These are phyloP conservation scores for Rosa lucieae DNA, from an alignment of 306 rosid species.

Conservation along the genomic window DNA sequence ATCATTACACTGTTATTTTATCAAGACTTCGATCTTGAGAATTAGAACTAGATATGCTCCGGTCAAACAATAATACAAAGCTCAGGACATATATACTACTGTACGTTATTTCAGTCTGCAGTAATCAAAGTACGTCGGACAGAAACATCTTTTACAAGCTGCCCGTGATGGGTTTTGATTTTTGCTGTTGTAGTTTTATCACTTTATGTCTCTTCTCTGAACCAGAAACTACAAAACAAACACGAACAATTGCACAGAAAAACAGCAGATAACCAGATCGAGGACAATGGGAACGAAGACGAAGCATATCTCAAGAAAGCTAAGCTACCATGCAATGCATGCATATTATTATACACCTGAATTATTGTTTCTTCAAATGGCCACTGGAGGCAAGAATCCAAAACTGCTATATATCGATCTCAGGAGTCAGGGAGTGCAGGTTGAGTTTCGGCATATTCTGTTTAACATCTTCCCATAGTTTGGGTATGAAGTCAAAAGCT, in stretches of 20 bases:
- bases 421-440: background rate
- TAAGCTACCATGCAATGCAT: background rate
- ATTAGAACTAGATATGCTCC: background rate
- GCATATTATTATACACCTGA: background rate
- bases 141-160: background rate
- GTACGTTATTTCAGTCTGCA: background rate
- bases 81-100: background rate
- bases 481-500: background rate
- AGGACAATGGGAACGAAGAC: constrained; percentile 4
- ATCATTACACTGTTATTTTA: too few species aligned
- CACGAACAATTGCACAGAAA: background rate
- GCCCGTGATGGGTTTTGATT: constrained; percentile 10
- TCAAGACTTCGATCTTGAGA: background rate
- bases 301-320: background rate
- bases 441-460: background rate
- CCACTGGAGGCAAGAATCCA: background rate
- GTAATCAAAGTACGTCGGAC: background rate
- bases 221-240: background rate
- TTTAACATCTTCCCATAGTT: background rate
- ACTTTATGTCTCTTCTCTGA: too few species aligned
- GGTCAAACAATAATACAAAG: background rate
- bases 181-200: background rate
- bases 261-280: background rate
- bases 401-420: background rate
- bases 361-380: background rate